A percentile compares a stretch with the other conserved stretches of the same genome.
Conservation (phyloP, 352 stramenopile genomes). For the Lagenidium sp. region DNA sequence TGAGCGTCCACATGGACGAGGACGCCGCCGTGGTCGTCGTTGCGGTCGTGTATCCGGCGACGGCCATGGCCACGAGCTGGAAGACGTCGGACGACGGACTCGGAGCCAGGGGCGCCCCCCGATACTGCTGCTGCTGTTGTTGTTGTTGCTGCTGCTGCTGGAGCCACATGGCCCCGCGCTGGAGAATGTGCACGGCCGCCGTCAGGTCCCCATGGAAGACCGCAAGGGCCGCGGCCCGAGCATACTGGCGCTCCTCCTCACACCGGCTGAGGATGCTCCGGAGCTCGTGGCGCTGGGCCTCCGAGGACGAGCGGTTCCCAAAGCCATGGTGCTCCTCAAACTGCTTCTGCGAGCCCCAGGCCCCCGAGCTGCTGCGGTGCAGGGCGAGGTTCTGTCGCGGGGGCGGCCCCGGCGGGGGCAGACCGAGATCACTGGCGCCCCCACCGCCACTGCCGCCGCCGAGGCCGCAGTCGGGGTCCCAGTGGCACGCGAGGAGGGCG, state of each 20-base stretch:
- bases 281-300: conserved; percentile 45
- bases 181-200: conserved; percentile 52
- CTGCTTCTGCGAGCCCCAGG: conserved; percentile 60
- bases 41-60: conserved; percentile 69
- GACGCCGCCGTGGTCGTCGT: conserved; percentile 16
- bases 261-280: conserved; percentile 48
- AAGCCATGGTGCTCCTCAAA: conserved; percentile 13
- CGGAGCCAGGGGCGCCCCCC: conserved; percentile 12
- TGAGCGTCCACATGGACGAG: conserved; percentile 47
- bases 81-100: conserved; percentile 63
- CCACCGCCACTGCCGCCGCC: too few relatives aligned
- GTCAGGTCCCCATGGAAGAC: conserved; percentile 81
- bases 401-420: too few relatives aligned
- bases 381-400: conserved; percentile 16
- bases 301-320: conserved; percentile 35
- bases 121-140: conserved; percentile 43
- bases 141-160: too few relatives aligned
- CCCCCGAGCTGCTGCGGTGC: conserved; percentile 54
- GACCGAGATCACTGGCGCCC: conserved; percentile 23
- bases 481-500: conserved; percentile 70
- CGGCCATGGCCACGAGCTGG: conserved; percentile 85
- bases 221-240: conserved; percentile 56
- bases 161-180: conserved; percentile 60
- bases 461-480: conserved; percentile 75
- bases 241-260: conserved; percentile 53